phyloP scores from a whole-genome alignment of 352 stramenopile genomes.

The Pythium apleroticum region DNA sequence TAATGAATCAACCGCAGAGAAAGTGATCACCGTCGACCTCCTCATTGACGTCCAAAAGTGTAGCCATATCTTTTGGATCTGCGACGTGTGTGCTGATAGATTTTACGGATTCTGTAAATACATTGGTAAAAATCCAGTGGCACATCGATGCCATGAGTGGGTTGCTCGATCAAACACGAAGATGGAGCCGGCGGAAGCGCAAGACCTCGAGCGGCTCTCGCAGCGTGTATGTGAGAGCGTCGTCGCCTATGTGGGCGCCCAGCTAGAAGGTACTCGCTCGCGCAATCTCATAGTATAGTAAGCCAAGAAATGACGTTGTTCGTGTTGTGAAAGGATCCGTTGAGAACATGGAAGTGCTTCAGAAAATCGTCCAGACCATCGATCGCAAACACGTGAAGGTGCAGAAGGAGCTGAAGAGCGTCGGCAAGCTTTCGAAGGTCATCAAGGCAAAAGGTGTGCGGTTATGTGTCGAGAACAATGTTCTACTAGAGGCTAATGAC shows the following conservation, averaged over 20 bases:
- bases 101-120: slow-evolving; percentile 18
- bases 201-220: slow-evolving; percentile 60
- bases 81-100: slow-evolving; percentile 15
- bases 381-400: slow-evolving; percentile 68
- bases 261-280: slow-evolving; percentile 50
- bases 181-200: slow-evolving; percentile 62
- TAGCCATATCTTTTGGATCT: slow-evolving; percentile 18
- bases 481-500: neutral
- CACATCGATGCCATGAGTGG: slow-evolving; percentile 11
- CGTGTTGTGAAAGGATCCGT: slow-evolving; percentile 48
- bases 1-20: neutral
- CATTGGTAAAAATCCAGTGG: slow-evolving; percentile 10
- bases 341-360: slow-evolving; percentile 71
- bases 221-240: slow-evolving; percentile 71
- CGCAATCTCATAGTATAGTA: neutral
- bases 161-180: slow-evolving; percentile 8
- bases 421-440: slow-evolving; percentile 66
- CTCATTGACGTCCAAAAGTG: too few relatives aligned
- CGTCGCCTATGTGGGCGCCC: slow-evolving; percentile 58
- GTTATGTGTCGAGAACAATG: neutral
- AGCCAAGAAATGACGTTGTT: slow-evolving; percentile 4
- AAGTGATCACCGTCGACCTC: too few relatives aligned
- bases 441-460: slow-evolving; percentile 65
- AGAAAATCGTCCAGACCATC: slow-evolving; percentile 58
- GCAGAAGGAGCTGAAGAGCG: slow-evolving; percentile 49